These are phyloP conservation scores for Mortierella sp. DNA, from an alignment of 371 early-diverging fungal species.

Conservation along the genomic window DNA sequence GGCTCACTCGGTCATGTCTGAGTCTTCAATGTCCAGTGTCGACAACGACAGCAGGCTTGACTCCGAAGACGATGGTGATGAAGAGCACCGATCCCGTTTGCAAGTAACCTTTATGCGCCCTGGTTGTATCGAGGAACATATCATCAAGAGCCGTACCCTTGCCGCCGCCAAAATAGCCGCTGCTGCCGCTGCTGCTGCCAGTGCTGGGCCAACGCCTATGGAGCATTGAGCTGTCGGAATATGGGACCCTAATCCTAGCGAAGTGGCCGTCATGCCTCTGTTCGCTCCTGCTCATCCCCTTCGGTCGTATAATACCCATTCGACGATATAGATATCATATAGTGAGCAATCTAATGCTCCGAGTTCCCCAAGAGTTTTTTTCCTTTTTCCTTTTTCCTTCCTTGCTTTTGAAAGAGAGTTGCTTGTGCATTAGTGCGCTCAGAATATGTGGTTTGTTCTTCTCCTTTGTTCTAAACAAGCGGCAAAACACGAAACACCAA, in stretches of 20 bases:
- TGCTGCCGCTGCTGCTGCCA: not conserved
- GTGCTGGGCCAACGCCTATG: not conserved
- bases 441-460: not conserved
- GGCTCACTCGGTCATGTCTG: slow-evolving; percentile 4
- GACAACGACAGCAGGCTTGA: not conserved
- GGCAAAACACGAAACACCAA: not conserved
- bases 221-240: not conserved
- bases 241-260: not conserved
- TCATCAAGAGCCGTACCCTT: slow-evolving; percentile 24
- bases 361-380: not conserved
- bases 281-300: not conserved
- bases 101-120: slow-evolving; percentile 18
- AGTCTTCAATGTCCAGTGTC: slow-evolving; percentile 13
- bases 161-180: slow-evolving; percentile 5
- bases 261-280: not conserved
- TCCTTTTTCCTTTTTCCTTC: not conserved
- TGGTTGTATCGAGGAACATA: slow-evolving; percentile 28
- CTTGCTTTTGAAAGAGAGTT: not conserved
- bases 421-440: not conserved
- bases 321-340: not conserved
- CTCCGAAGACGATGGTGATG: not conserved
- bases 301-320: not conserved
- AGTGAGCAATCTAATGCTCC: not conserved
- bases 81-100: not conserved
- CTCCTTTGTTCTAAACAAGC: not conserved